Evolutionary conservation across 2,329 filamentous ascomycete species (phyloP), one percentile per base, ranked within the genome.

Genomic region (Sordariomycetes sp.): DNA sequence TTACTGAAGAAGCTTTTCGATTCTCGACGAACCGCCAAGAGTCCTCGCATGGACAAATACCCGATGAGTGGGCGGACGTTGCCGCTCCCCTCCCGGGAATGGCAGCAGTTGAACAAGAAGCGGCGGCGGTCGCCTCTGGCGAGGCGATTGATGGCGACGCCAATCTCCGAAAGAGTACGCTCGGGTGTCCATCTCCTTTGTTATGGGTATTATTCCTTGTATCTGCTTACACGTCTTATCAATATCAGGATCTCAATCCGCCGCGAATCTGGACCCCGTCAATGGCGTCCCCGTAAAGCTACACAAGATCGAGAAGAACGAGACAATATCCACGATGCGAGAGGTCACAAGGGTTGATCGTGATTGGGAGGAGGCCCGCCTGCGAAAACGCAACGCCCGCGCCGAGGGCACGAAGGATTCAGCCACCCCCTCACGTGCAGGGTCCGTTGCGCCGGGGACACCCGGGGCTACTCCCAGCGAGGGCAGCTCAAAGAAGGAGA

Each of bases 41-140:
- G 60, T 89, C 87, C 22, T 89, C 91, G 1, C 88, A 96, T 69
- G 93, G 92, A 1, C 75, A 86, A 35, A 77, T 96, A 6, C 89
- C 90, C 2, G 76, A 82, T 11, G 89, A 92, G 58, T 94, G 91
- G 83, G 72, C 79, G 22, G 83, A 89, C 63, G 79, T 90, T 53
- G 90, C 90, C 5, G 79, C 69, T 65, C 81, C 74, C 59, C 66
- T 77, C 60, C 77, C 71, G 66, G 75, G 69, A 20, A 60, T 73
- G 16, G 71, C 68, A n/a, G 61, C 64, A 10, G 64, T 69, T 51
- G 66, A n/a, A 59, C 58, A 58, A 55, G 60, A 60, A 8, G 61
- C 65, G 24, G 57, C 54, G 28, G 43, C 72, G 10, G 70, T 63
- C 60, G 70, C 63, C 61, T 57, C 62, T 58, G 79, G 79, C 58